These are phyloP conservation scores for Tuber aestivum DNA, from an alignment of 495 filamentous ascomycete species.

Conservation along the genomic window DNA sequence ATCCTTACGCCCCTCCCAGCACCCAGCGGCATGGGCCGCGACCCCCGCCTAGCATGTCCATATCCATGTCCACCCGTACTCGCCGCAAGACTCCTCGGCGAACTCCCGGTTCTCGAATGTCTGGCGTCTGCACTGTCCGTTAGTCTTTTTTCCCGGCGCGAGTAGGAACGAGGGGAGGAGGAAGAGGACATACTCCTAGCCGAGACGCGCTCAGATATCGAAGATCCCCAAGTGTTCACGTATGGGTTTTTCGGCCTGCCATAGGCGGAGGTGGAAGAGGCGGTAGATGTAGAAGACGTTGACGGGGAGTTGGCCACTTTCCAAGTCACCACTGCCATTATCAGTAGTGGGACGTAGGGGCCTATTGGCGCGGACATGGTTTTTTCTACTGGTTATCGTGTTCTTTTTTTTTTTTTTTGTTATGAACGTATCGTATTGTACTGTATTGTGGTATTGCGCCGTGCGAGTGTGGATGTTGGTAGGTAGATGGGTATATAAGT, in stretches of 20 bases:
- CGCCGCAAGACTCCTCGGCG: neutral
- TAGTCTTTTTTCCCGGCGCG: neutral
- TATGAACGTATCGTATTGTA: no score
- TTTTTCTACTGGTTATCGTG: neutral
- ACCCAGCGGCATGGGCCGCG: neutral
- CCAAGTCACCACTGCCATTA: neutral
- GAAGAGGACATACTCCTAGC: neutral
- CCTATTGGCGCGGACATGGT: neutral
- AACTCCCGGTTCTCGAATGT: neutral
- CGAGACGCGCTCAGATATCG: neutral
- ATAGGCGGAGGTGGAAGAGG: neutral
- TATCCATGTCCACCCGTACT: no score
- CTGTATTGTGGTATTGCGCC: no score
- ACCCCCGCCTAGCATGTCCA: neutral
- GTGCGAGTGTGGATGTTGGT: no score
- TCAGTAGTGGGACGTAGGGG: neutral
- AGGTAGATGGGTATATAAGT: no score
- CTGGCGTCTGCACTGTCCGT: neutral
- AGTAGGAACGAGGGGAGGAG: neutral
- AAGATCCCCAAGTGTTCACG: neutral
- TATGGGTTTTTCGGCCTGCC: neutral
- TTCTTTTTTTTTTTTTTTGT: no score
- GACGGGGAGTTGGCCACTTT: constrained; percentile 2
- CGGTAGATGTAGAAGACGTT: neutral
- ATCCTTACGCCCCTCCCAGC: neutral